Evolutionary conservation across 257 asterid species (phyloP), one percentile per base, ranked within the genome.

Genomic region (Przewalskia tangutica): DNA sequence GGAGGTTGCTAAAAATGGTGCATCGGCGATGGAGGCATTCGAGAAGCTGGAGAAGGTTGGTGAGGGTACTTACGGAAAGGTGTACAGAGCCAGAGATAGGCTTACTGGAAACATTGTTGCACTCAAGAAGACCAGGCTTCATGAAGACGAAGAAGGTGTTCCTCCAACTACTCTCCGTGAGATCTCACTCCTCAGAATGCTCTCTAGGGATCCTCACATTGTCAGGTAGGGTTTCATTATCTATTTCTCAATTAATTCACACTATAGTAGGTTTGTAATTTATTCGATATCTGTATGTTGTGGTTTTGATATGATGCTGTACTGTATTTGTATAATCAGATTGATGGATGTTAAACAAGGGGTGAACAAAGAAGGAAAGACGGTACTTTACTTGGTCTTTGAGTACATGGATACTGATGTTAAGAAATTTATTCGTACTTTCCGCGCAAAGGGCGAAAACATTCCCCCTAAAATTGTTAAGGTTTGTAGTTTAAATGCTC

Each of bases 91-190:
- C 23, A 87, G 93, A 67, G 99, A 95, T 91, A 92, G 90, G 84
- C 92, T 97, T 58, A 95, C 97, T 2, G 99, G 98, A 7, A 90
- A 90, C 44, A 95, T 95, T 13, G 99, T 95, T 0, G 99, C 98
- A 9, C 81, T 95, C 65, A 95, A 95, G 91, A 95, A 95, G 77
- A 95, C 99, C 2, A 97, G 98, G 73, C 99, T 95, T 71, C 95
- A 89, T 16, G 99, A 95, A 83, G 98, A 95, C 81, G 97, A 95
- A 75, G 98, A 95, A 88, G 99, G 99, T 18, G 99, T 95, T 20
- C 99, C 99, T 1, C 97, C 98, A 32, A 95, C 99, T 55, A 94
- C 99, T 75, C 99, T 95, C 62, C 97, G 98, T 40, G 98, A 95
- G 91, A 93, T 95, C 78, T 95, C 99, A 6, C 48, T 95, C 79